Percentiles rank a stretch among this genome's conserved stretches.
Evolutionary conservation across 2,329 filamentous ascomycete species (phyloP).

Genomic region (Calonectria leucothoes): DNA sequence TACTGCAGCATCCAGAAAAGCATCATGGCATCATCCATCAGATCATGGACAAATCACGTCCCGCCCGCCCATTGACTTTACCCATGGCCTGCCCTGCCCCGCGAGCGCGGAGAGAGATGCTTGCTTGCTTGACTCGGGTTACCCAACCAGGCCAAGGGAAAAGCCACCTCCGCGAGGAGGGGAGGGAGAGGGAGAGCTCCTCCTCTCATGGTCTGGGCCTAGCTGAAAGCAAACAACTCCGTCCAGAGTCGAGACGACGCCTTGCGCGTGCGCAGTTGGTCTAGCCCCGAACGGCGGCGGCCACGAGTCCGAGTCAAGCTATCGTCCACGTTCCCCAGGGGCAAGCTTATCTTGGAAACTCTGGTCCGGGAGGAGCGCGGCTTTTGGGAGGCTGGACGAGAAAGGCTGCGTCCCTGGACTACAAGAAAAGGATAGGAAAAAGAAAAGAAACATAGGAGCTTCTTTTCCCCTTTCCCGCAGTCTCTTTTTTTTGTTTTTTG

Average conservation of each 20-base stretch:
- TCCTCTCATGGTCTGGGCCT: not conserved
- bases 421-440: not conserved
- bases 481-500: not conserved
- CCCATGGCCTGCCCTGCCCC: not conserved
- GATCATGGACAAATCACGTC: conserved; percentile 9
- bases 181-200: too few species aligned
- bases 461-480: not conserved
- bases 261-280: not conserved
- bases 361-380: not conserved
- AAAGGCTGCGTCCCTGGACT: not conserved
- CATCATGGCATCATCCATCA: conserved; percentile 16
- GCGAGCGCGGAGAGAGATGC: too few species aligned
- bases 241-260: not conserved
- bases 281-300: conserved; percentile 21
- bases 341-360: not conserved
- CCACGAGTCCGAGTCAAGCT: conserved; percentile 18
- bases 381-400: not conserved
- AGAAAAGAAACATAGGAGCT: not conserved
- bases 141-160: not conserved
- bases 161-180: conserved; percentile 13
- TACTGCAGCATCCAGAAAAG: not conserved
- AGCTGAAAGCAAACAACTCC: conserved; percentile 1
- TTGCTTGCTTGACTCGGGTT: not conserved
- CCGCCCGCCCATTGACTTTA: conserved; percentile 14
- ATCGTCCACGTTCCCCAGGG: conserved; percentile 2